Evolutionary conservation across 2,329 filamentous ascomycete genomes (phyloP), one percentile per base, ranked within the genome.

Genomic region (Fusarium bulbicola): DNA sequence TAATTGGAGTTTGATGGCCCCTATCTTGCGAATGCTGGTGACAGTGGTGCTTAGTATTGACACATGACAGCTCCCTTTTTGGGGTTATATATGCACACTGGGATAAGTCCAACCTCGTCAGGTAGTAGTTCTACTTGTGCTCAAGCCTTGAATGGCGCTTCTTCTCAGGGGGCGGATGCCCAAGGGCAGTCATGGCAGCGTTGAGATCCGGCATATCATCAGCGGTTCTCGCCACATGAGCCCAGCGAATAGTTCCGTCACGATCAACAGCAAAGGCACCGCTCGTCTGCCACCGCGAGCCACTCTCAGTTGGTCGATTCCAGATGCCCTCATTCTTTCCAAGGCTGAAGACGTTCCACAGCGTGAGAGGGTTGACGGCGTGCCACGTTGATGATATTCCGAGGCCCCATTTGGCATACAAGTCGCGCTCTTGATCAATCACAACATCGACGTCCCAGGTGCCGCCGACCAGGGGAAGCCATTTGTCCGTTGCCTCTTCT

Each of bases 331-430:
- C 90, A 54, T 87, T 82, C 69, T 85, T 87, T 18, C 87, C 89
- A 32, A 93, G 81, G 63, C 83, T 86, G 68, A 88, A 88, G 5
- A 87, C 86, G n/a, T 83, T 85, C 76, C 85, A 89, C 65, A 93
- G 71, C n/a, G 86, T 85, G 60, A 84, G 78, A 1, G 90, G 91
- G 61, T 85, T 88, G 21, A 92, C 80, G 11, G 92, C 86, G 76
- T 93, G 90, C 86, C 88, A 90, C 65, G 88, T 87, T 26, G 84
- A 86, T 4, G 87, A 87, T 7, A 88, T 81, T 12, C 91, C 91
- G 6, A 94, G 82, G 0, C 92, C 92, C 90, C 91, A 93, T 63
- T 85, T 83, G 6, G 88, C 87, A 77, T 92, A 93, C 7, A 90
- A 79, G 65, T 89, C 85, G 56, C 91, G 85, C 52, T 87, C 83